Conservation (phyloP, 2,329 filamentous ascomycete species). For the Fusarium drepaniforme region DNA sequence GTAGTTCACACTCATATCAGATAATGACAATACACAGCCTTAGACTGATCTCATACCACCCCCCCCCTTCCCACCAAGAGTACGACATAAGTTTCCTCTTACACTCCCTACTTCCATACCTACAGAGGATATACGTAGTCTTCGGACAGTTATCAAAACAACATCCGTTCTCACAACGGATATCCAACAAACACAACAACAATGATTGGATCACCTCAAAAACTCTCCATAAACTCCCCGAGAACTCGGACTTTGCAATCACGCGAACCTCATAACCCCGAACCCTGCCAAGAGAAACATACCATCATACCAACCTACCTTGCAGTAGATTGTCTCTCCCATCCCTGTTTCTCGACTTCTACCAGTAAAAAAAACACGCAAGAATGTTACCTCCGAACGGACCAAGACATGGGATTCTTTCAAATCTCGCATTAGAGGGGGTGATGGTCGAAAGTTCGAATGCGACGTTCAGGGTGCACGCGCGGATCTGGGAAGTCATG, state of each 20-base stretch:
- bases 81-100: neutral
- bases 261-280: neutral
- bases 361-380: neutral
- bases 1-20: no score
- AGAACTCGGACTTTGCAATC: neutral
- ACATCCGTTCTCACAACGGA: neutral
- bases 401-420: constrained; percentile 17
- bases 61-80: no score
- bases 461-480: constrained; percentile 20
- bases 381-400: neutral
- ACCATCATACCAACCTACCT: neutral
- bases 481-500: constrained; percentile 11
- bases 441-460: constrained; percentile 8
- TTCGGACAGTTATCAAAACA: neutral
- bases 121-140: neutral
- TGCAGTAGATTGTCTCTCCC: neutral
- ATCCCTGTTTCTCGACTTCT: neutral
- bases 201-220: neutral
- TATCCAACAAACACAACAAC: neutral
- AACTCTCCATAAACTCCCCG: neutral
- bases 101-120: neutral
- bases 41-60: no score
- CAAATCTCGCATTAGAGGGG: constrained; percentile 21
- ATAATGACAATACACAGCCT: no score
- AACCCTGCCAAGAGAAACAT: neutral